phyloP scores from a whole-genome alignment of 495 filamentous ascomycete genomes.

The Zalerion maritima region DNA sequence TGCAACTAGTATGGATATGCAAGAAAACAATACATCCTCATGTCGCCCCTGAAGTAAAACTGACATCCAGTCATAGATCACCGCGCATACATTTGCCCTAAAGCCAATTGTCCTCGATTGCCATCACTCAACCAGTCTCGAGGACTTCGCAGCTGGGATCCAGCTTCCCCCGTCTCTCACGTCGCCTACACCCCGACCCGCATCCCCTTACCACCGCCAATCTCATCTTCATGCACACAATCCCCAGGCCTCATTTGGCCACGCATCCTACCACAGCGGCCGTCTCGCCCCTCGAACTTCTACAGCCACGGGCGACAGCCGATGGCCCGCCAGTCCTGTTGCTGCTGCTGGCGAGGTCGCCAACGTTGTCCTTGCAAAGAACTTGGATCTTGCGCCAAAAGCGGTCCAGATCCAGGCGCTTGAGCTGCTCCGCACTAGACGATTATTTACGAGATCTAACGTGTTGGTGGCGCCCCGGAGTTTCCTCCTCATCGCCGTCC shows the following conservation, averaged over 20 bases:
- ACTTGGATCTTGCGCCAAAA: slow-evolving; percentile 54
- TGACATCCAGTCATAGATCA: too few relatives aligned
- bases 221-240: neutral
- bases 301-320: too few relatives aligned
- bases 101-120: slow-evolving; percentile 54
- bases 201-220: neutral
- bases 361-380: slow-evolving; percentile 67
- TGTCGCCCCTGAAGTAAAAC: too few relatives aligned
- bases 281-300: too few relatives aligned
- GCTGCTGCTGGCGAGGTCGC: slow-evolving; percentile 38
- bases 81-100: slow-evolving; percentile 56
- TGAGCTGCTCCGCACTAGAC: slow-evolving; percentile 71
- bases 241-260: slow-evolving; percentile 7
- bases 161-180: slow-evolving; percentile 28
- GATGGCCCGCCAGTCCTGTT: too few relatives aligned
- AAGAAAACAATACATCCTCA: too few relatives aligned
- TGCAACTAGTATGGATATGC: slow-evolving; percentile 43
- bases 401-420: slow-evolving; percentile 78
- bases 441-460: slow-evolving; percentile 56
- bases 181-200: too few relatives aligned
- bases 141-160: slow-evolving; percentile 62
- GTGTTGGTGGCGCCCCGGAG: slow-evolving; percentile 59
- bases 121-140: slow-evolving; percentile 53
- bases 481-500: slow-evolving; percentile 68
- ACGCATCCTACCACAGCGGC: too few relatives aligned